phyloP scores from a whole-genome alignment of 306 rosid genomes.

The Vigna trinervia region DNA sequence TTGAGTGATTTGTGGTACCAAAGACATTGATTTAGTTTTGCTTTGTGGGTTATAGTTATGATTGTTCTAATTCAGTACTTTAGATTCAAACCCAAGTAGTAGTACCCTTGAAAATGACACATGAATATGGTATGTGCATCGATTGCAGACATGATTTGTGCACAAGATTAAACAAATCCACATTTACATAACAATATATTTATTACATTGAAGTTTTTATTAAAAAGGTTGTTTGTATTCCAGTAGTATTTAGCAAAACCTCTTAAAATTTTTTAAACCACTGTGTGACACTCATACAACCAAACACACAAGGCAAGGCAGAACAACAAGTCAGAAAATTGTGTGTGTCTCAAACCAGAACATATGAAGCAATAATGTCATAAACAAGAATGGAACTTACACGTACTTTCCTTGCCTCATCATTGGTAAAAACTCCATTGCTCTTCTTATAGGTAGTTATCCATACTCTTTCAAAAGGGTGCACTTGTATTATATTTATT shows the following conservation, averaged over 20 bases:
- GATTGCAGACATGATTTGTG: conserved; percentile 16
- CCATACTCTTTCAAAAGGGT: neutral
- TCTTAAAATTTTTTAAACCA: too few relatives aligned
- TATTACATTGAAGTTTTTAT: conserved; percentile 4
- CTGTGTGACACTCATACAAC: too few relatives aligned
- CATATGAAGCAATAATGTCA: too few relatives aligned
- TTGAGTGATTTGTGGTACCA: neutral
- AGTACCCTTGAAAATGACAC: neutral
- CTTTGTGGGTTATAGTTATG: neutral
- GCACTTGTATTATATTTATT: neutral
- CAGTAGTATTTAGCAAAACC: neutral
- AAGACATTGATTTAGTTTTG: neutral
- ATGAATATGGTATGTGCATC: conserved; percentile 5
- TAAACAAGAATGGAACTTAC: too few relatives aligned
- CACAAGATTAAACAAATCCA: conserved; percentile 8
- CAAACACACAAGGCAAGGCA: too few relatives aligned
- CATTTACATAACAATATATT: neutral
- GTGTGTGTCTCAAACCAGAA: too few relatives aligned
- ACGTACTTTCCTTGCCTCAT: too few relatives aligned
- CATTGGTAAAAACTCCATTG: too few relatives aligned
- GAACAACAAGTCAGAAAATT: too few relatives aligned
- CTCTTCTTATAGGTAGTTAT: too few relatives aligned
- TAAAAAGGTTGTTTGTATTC: conserved; percentile 13
- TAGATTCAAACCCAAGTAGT: neutral
- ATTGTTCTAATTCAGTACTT: neutral